Base-by-base conservation (phyloP, 495 filamentous ascomycete genomes). In the Penicillium maclennaniae region DNA sequence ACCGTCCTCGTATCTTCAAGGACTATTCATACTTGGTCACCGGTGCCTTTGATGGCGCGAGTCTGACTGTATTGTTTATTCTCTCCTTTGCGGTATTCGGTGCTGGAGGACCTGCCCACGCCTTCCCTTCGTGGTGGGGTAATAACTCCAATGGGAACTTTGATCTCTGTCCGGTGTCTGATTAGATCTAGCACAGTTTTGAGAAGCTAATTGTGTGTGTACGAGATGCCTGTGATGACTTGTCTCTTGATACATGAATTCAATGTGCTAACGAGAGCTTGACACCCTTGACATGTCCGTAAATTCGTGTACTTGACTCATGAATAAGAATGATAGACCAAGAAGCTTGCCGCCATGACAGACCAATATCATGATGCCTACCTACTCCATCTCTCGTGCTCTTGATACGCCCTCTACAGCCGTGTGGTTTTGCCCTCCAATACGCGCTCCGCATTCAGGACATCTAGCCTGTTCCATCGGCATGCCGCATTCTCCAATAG, bases 1-100 rank as follows among this genome's bases (percentile, higher is more conserved):
- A 76, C 45, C 42, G 61, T 0, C 79, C 82, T 4, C 49, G 66
- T 1, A 68, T 78, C 27, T 85, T 82, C 67, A 75, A 76, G 57
- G 73, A 84, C 53, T 84, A 81, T 49, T 79, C 75, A 25, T 85
- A 83, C 49, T 66, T 84, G 0, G 58, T 84, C 6, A 72, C 74
- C 0, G 81, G 71, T 3, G 82, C 80, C 5, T 65, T 83, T 25
- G 82, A 85, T 56, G 82, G 81, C 34, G 82, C 72, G 6, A 73
- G 67, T 41, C 69, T 76, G 42, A 65, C 71, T 6, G 63, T 80
- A 0, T 65, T 83, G 0, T 85, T 84, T 51, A 74, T 84, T 27
- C 67, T 84, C 4, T 77, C 77, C 0, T 85, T 85, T 61, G 80
- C 82, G 1, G 78, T 85, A 0, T 77, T 81, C 27, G 82, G 82